phyloP scores from a whole-genome alignment of 2,329 filamentous ascomycete genomes.

The Claviceps fusiformis region DNA sequence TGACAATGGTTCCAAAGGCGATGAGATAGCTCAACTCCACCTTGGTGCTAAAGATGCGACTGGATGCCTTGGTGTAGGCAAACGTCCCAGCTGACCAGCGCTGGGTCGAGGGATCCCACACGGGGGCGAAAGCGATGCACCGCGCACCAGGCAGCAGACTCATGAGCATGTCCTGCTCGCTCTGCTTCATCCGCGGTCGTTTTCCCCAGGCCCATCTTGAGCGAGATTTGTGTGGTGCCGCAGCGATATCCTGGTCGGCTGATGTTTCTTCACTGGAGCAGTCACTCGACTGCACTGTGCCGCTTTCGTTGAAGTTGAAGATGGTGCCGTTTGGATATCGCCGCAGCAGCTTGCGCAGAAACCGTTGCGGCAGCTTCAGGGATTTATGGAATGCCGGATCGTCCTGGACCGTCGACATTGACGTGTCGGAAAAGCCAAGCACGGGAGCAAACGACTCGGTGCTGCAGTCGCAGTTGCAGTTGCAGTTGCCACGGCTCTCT shows the following conservation, averaged over 20 bases:
- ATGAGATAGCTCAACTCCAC: slow-evolving; percentile 37
- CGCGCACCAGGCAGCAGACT: slow-evolving; percentile 28
- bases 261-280: slow-evolving; percentile 13
- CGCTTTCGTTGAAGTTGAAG: slow-evolving; percentile 29
- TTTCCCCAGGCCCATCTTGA: not conserved
- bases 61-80: slow-evolving; percentile 30
- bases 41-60: slow-evolving; percentile 28
- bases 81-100: slow-evolving; percentile 37
- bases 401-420: slow-evolving; percentile 19
- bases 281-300: slow-evolving; percentile 20
- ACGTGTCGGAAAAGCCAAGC: slow-evolving; percentile 23
- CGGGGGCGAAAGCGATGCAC: slow-evolving; percentile 32
- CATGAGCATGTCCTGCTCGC: slow-evolving; percentile 15
- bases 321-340: slow-evolving; percentile 32
- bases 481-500: not conserved
- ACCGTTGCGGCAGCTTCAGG: slow-evolving; percentile 21
- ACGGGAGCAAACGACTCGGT: slow-evolving; percentile 9
- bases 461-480: not conserved
- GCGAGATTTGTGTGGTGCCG: not conserved
- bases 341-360: slow-evolving; percentile 27
- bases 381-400: slow-evolving; percentile 5
- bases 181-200: slow-evolving; percentile 6
- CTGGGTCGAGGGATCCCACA: slow-evolving; percentile 32
- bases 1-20: slow-evolving; percentile 39
- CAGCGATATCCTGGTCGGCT: not conserved